Conservation (phyloP, 1,139 yeast genomes). For the Yamadazyma spencermartinsiae region DNA sequence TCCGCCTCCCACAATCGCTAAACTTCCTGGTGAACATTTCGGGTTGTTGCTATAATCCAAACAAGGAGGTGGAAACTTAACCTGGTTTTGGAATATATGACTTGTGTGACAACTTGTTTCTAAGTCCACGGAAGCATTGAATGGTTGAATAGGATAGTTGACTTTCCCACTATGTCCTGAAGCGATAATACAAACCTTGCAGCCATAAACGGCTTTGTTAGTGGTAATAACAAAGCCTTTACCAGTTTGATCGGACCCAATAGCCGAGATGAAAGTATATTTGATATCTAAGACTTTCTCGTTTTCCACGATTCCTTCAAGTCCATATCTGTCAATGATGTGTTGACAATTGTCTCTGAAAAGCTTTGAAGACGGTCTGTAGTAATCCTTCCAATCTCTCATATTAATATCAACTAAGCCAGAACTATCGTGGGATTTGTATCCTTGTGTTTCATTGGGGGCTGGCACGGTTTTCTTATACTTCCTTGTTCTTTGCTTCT, state of each 20-base stretch:
- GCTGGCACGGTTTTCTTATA: constrained; percentile 14
- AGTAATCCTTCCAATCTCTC: constrained; percentile 49
- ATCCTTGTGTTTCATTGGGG: constrained; percentile 10
- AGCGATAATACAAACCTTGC: constrained; percentile 40
- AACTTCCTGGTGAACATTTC: constrained; percentile 16
- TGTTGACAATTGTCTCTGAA: constrained; percentile 43
- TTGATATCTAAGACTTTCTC: constrained; percentile 36
- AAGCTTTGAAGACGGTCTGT: constrained; percentile 43
- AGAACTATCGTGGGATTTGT: constrained; percentile 25
- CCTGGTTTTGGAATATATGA: constrained; percentile 33
- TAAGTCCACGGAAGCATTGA: constrained; percentile 22
- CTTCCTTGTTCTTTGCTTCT: constrained; percentile 21
- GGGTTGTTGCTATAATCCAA: constrained; percentile 2
- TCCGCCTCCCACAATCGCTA: constrained; percentile 51
- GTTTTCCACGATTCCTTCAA: constrained; percentile 30
- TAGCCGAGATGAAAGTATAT: constrained; percentile 27
- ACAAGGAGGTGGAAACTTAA: constrained; percentile 24
- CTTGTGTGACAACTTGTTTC: constrained; percentile 45
- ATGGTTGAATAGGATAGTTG: constrained; percentile 34
- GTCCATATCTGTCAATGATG: constrained; percentile 33
- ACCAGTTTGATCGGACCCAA: constrained; percentile 25
- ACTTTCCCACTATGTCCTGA: constrained; percentile 43
- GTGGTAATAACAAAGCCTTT: constrained; percentile 33
- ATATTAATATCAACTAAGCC: constrained; percentile 44
- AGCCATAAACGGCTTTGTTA: constrained; percentile 29